Percentiles rank a stretch among this genome's conserved stretches.
phyloP scores from a whole-genome alignment of 1,284 basidiomycete species.

The Psilocybe mexicana region DNA sequence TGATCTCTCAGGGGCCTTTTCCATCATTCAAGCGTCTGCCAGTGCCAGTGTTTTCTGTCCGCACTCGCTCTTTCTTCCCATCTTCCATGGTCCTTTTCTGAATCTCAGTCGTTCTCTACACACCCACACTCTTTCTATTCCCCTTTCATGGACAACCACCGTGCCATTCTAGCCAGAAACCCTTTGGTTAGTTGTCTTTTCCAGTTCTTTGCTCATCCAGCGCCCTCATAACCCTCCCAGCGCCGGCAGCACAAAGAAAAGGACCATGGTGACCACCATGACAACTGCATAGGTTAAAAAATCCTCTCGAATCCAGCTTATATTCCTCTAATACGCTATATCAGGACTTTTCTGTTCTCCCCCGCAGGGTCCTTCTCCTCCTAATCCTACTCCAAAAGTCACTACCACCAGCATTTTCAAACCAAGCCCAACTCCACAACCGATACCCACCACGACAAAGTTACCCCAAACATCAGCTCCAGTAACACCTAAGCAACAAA shows the following conservation, averaged over 20 bases:
- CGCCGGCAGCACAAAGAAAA: not conserved
- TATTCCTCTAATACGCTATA: not conserved
- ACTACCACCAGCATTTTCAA: not conserved
- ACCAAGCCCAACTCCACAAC: not conserved
- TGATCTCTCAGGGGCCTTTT: not conserved
- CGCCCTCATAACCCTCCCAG: not conserved
- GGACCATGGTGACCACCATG: not conserved
- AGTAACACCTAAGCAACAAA: not conserved
- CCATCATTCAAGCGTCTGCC: not conserved
- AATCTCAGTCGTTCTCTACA: conserved; percentile 12
- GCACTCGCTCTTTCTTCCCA: not conserved
- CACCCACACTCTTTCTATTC: conserved; percentile 10
- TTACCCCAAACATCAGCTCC: not conserved
- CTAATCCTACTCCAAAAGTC: not conserved
- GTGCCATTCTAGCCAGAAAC: not conserved
- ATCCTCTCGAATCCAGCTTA: not conserved
- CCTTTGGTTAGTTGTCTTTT: not conserved
- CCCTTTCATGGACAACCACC: conserved; percentile 2
- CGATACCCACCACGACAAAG: not conserved
- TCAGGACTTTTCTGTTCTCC: not conserved
- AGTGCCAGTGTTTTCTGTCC: too few species aligned
- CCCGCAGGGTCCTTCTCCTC: not conserved
- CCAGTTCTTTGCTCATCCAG: not conserved
- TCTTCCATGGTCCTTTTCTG: not conserved
- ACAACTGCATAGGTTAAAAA: not conserved